A percentile compares a stretch with the other conserved stretches of the same genome.
These are phyloP conservation scores for Aspergillus persii DNA, from an alignment of 2,329 filamentous ascomycete genomes.

Conservation along the genomic window DNA sequence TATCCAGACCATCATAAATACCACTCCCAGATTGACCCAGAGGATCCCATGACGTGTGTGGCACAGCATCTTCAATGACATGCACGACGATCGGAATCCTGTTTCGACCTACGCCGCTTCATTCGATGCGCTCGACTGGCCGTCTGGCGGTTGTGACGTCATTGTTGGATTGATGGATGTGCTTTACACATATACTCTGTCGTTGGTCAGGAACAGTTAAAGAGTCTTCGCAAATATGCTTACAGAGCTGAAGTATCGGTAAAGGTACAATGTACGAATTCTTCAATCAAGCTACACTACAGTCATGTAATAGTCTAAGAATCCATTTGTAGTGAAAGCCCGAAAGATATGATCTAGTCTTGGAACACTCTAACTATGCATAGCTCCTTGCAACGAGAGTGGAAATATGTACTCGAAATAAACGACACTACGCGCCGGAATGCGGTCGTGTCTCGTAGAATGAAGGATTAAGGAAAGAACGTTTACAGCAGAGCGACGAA, in stretches of 20 bases:
- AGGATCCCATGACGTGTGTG: background rate
- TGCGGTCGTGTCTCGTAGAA: background rate
- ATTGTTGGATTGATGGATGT: background rate
- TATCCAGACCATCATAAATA: background rate
- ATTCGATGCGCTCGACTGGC: background rate
- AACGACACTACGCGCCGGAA: background rate
- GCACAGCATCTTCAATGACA: background rate
- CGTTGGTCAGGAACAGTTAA: no score
- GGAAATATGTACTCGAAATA: background rate
- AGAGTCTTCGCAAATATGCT: no score
- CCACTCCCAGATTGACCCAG: no score
- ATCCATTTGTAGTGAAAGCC: no score
- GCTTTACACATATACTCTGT: no score
- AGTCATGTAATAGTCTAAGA: no score
- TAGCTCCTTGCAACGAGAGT: background rate
- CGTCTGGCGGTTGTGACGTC: background rate
- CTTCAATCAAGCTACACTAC: no score
- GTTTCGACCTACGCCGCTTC: background rate
- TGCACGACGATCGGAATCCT: background rate
- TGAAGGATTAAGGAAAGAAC: background rate
- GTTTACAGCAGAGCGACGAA: conserved; percentile 10
- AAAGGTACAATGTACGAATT: no score
- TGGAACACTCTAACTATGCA: background rate
- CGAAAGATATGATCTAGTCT: background rate
- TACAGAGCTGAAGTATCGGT: no score